Percentiles rank a stretch among this genome's conserved stretches.
phyloP scores from a whole-genome alignment of 352 stramenopile species.

The Phytopythium boreale region DNA sequence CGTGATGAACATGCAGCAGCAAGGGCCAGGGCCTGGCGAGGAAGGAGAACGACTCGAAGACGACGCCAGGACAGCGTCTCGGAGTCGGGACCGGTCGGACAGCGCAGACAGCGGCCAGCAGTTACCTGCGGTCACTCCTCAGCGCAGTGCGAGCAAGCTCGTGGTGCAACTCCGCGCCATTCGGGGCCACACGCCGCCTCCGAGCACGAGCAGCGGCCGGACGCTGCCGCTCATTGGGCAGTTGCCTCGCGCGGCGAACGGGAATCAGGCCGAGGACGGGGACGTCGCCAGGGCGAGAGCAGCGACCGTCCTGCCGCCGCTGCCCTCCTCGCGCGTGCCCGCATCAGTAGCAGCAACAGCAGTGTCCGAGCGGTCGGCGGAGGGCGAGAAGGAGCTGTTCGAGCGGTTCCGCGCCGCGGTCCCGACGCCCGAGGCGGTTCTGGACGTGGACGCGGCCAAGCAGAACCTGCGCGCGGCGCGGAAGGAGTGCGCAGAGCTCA shows the following conservation, averaged over 20 bases:
- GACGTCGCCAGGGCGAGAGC: neutral
- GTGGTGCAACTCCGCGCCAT: constrained; percentile 51
- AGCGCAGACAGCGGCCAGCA: neutral
- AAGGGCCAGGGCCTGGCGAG: constrained; percentile 3
- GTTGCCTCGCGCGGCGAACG: neutral
- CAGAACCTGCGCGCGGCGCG: constrained; percentile 54
- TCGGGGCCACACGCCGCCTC: constrained; percentile 18
- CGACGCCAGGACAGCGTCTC: no score
- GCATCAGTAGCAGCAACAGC: no score
- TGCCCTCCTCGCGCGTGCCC: no score
- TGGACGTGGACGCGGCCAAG: constrained; percentile 58
- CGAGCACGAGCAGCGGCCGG: neutral
- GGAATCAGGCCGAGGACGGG: constrained; percentile 3
- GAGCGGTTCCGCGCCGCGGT: constrained; percentile 40
- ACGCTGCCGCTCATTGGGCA: neutral
- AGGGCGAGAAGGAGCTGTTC: constrained; percentile 56
- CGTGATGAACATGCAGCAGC: constrained; percentile 19
- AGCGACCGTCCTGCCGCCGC: constrained; percentile 10
- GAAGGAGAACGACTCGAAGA: neutral
- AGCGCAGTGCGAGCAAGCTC: constrained; percentile 36
- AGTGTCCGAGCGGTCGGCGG: neutral
- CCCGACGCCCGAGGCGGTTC: constrained; percentile 38
- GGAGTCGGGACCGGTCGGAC: neutral
- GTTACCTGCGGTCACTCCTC: neutral
- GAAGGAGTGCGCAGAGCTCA: constrained; percentile 20